Percentiles rank a stretch among this genome's conserved stretches.
These are phyloP conservation scores for Phoenix roebelenii DNA, from an alignment of 176 grass and related monocot species.

Conservation along the genomic window DNA sequence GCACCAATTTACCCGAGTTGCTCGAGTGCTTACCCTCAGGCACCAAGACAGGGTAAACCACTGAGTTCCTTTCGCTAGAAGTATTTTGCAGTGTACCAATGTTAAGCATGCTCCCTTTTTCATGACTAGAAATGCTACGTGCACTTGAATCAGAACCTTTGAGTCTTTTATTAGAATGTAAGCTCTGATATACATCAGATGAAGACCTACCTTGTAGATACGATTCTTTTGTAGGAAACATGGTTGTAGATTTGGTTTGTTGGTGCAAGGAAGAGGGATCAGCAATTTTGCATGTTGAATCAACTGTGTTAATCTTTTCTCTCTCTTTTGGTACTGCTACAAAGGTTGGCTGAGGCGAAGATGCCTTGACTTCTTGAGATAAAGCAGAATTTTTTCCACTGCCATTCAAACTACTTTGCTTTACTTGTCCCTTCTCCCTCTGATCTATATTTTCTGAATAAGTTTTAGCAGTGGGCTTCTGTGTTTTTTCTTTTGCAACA, in stretches of 20 bases:
- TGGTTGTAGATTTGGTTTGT: constrained; percentile 22
- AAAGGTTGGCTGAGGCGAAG: constrained; percentile 20
- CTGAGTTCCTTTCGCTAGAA: background rate
- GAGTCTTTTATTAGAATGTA: constrained; percentile 1
- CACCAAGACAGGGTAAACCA: no score
- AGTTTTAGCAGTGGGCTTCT: constrained; percentile 9
- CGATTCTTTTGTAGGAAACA: constrained; percentile 22
- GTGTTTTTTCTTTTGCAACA: constrained; percentile 49
- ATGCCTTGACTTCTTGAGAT: constrained; percentile 34
- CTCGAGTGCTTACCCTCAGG: no score
- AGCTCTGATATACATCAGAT: no score
- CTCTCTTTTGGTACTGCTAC: constrained; percentile 25
- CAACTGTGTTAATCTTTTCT: constrained; percentile 22
- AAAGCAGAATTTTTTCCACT: constrained; percentile 30
- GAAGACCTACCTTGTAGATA: background rate
- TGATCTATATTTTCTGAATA: constrained; percentile 6
- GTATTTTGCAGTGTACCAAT: background rate
- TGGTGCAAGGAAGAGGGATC: constrained; percentile 14
- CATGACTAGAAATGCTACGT: constrained; percentile 24
- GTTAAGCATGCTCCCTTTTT: constrained; percentile 16
- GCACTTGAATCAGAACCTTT: constrained; percentile 7
- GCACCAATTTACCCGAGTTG: background rate
- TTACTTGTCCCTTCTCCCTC: constrained; percentile 20
- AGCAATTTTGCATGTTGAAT: constrained; percentile 1
- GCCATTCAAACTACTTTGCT: constrained; percentile 18